Evolutionary conservation across 345 rosid genomes (phyloP), one percentile per base, ranked within the genome.

Genomic region (Bruguiera sexangula): DNA sequence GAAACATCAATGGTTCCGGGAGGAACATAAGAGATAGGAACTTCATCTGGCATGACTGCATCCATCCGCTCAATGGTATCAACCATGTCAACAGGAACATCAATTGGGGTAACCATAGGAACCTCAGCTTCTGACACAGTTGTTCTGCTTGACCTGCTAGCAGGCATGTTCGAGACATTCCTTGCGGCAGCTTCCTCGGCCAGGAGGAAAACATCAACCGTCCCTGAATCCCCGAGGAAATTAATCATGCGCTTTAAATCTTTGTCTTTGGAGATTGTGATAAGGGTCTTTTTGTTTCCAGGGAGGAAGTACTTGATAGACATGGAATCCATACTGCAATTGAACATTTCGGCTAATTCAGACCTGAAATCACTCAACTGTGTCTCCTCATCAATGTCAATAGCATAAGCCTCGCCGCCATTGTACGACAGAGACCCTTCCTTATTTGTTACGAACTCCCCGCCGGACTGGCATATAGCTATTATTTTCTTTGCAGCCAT

Each of bases 381-480:
- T 1, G 91, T 91, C 30, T 82, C 70, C 57, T 87, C 76, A 75
- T 87, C 88, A 31, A 93, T 81, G 79, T 89, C 94, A 21, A 93
- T 76, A 0, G 97, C 98, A 68, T 88, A 87, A 5, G 97, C 98
- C 34, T 89, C 96, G 6, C 97, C 98, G 9, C 97, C 97, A 48
- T 67, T 80, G 66, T 88, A 91, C 0, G 89, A 81, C 72, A 93
- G 75, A 0, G 88, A 77, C 16, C 97, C 97, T 50, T 91, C 96
- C 77, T 77, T 78, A 48, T 76, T 69, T 3, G 88, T 69, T 57
- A 88, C 84, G 78, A 93, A 93, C 71, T 88, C 93, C 21, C 97
- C 98, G 37, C 97, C 96, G 0, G 98, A 89, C 68, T 91, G 97
- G 77, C 97, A 93, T 73, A 93, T 93, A 29, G 96, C 98, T 80